Evolutionary conservation across 495 filamentous ascomycete genomes (phyloP), one percentile per base, ranked within the genome.

Genomic region (Daldinia grandis): DNA sequence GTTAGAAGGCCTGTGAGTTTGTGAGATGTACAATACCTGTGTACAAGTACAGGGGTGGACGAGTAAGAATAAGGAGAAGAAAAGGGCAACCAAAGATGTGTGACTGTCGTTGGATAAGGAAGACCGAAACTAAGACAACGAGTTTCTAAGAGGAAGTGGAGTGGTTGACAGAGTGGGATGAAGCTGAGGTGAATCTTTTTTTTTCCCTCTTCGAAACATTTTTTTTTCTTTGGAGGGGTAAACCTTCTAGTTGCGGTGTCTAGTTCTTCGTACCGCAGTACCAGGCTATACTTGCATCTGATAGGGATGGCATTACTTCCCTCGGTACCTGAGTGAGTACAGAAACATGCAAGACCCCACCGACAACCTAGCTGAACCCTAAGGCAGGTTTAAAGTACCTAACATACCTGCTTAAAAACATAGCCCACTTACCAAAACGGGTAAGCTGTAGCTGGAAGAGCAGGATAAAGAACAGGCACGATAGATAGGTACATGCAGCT

Each of bases 381-480:
- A 72, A 59, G 59, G 62, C 59, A 57, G 49, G 56, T 54, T 61
- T 68, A 68, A 62, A 65, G 61, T 57, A 73, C 19, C 9, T 33
- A 33, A 33, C 42, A 19, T 47, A 68, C n/a, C n/a, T n/a, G 64
- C 64, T 73, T 68, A 73, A 73, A 73, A 68, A 53, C 35, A 60
- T 67, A 61, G 57, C 61, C 64, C 70, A 73, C 70, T 73, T 73
- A 73, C 70, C 65, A 53, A 58, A 62, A 73, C 58, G 58, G 70
- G 70, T 56, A 73, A 65, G 19, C 53, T 56, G 21, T 56, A 56
- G 30, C 53, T 56, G 44, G 30, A 42, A 19, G n/a, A 50, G 38
- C 31, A 38, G 25, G 53, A 35, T 35, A 33, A 17, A 25, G 27
- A 17, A 33, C 14, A n/a, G 15, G 25, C 17, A 50, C 8, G 21